Conservation (phyloP, 164 flowering plant species). For the Santalum album region DNA sequence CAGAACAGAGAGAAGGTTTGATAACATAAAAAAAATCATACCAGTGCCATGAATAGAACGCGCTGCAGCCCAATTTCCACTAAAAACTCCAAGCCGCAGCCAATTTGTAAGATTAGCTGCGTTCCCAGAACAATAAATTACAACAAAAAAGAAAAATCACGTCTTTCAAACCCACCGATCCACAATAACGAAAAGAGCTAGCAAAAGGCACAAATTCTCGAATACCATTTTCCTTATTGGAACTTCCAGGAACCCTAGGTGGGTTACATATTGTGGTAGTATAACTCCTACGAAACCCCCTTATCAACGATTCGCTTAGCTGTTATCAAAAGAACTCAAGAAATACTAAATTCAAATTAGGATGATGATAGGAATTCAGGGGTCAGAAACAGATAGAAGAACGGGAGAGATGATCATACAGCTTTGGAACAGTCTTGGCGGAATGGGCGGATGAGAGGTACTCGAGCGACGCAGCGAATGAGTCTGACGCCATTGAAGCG, state of each 20-base stretch:
- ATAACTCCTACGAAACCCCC: constrained; percentile 21
- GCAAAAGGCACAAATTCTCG: background rate
- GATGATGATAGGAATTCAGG: too few relatives aligned
- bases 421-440: constrained; percentile 6
- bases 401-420: background rate
- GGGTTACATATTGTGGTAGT: constrained; percentile 17
- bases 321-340: constrained; percentile 3
- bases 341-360: too few relatives aligned
- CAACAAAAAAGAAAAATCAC: constrained; percentile 1
- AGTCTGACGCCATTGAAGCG: constrained; percentile 42
- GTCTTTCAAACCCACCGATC: background rate
- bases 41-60: constrained; percentile 71
- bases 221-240: constrained; percentile 7
- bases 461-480: constrained; percentile 26
- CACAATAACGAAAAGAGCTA: too few relatives aligned
- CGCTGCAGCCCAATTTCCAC: constrained; percentile 18
- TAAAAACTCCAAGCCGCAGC: constrained; percentile 21
- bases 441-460: constrained; percentile 19
- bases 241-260: constrained; percentile 8
- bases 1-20: too few relatives aligned
- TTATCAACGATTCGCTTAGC: constrained; percentile 18
- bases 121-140: too few relatives aligned
- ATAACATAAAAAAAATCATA: constrained; percentile 9
- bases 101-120: constrained; percentile 21
- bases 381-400: background rate